Evolutionary conservation across 306 rosid species (phyloP), one percentile per base, ranked within the genome.

Genomic region (Acacia confusa): DNA sequence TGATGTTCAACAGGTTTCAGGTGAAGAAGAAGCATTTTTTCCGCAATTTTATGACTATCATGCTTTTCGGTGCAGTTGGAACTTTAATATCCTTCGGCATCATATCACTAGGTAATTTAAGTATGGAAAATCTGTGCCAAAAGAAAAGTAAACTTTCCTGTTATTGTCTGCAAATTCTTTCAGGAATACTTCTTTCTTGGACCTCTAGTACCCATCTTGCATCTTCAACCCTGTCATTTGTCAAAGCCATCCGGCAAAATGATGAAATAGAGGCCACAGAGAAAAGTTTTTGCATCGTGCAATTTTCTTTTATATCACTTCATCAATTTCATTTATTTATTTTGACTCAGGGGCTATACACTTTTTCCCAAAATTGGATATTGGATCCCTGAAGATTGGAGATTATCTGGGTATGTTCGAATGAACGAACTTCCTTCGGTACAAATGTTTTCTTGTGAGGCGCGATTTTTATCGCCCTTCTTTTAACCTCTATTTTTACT

Each of bases 1-100:
- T 60, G 13, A 76, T 71, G 76, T 10, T 4, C 65, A 64, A n/a
- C 87, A 96, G 99, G 93, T 96, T 96, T 87, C 97, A 88, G 85
- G 97, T 96, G 85, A 96, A 93, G 92, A 96, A 93, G 92, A 96
- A 96, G 85, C 98, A 93, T 36, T 96, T 96, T 85, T 93, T 96
- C 48, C 96, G 92, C 75, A 96, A 96, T 81, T 90, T 96, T 78
- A 87, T 91, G 87, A 96, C 98, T 6, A 93, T 96, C 74, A 88
- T 93, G 92, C 89, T 91, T 79, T 93, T 93, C 84, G 99, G 99
- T 77, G 99, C 90, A 53, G 74, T 91, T 77, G 99, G 99, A 73
- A 96, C 99, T 81, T 87, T 93, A 78, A 92, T 96, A 85, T 96
- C 99, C 22, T 96, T 93, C 82, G 82, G 84, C 86, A 88, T 92